Evolutionary conservation across 495 filamentous ascomycete genomes (phyloP), one percentile per base, ranked within the genome.

Genomic region (Saxophila tyrrhenica): DNA sequence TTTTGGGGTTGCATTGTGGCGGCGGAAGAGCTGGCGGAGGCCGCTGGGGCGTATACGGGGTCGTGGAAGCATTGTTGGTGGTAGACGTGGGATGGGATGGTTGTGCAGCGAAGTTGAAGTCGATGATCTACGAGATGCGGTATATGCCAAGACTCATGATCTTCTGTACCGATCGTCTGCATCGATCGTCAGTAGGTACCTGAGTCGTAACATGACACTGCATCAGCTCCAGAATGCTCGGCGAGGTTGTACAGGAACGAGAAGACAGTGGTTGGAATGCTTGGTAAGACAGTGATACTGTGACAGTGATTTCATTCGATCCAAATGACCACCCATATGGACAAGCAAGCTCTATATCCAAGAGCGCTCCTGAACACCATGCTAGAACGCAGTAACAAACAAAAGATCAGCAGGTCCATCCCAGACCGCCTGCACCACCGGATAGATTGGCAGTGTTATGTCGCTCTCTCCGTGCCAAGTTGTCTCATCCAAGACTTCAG

Each of bases 41-140:
- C 52, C 39, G 7, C 22, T 23, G 23, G 58, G 58, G 3, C 49
- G 52, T 49, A 60, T 19, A 17, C 49, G 58, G 16, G 48, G 53
- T 42, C 52, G 52, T 25, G 58, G 49, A 2, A 60, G 48, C 58
- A 60, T 60, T 1, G 24, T 52, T 21, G 47, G 15, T 45, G 35
- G 39, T 35, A 5, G 7, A 35, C 5, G 29, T 5, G 5, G 7
- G 29, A 35, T 13, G 7, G 5, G 5, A 44, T 17, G 16, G n/a
- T 44, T 5, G 5, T 17, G 42, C 7, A 5, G n/a, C 3, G 5
- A 22, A 7, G 5, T 44, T 17, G 20, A 17, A 5, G 42, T 35
- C 29, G 29, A 35, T 35, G 29, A 35, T 35, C 29, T 35, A 35
- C 13, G 29, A 35, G 29, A 35, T 35, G 29, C 13, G 7, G 29